A percentile compares a stretch with the other conserved stretches of the same genome.
These are phyloP conservation scores for Cunninghamia lanceolata DNA, from an alignment of 75 land plant species.

Conservation along the genomic window DNA sequence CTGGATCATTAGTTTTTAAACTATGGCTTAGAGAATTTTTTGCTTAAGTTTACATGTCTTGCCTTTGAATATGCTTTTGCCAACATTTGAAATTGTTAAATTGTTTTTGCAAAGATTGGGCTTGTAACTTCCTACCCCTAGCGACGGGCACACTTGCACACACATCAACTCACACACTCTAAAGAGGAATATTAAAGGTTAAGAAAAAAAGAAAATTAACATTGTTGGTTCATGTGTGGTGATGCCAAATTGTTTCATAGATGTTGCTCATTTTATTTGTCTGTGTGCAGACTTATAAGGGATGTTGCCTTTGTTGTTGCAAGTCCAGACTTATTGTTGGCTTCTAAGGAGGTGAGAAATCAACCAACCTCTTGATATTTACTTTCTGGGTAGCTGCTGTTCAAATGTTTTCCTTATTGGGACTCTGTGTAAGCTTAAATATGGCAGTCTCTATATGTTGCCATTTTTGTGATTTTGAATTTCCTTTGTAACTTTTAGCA, in stretches of 20 bases:
- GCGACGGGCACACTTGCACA: background rate
- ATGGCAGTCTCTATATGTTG: background rate
- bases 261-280: background rate
- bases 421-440: background rate
- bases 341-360: constrained; percentile 5
- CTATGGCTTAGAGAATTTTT: background rate
- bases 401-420: background rate
- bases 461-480: background rate
- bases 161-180: background rate
- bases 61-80: background rate
- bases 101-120: background rate
- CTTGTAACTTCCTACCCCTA: too few relatives aligned
- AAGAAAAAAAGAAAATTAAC: background rate
- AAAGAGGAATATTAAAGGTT: background rate
- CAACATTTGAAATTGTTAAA: background rate
- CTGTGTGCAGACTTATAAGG: constrained; percentile 5
- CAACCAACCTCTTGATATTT: background rate
- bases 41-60: background rate
- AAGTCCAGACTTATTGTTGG: constrained; percentile 6
- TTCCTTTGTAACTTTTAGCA: background rate
- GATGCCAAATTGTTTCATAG: background rate
- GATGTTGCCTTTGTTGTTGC: constrained; percentile 10
- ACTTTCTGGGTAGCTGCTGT: background rate
- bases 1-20: too few relatives aligned
- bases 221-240: background rate